These are phyloP conservation scores for Physcomitrium patens DNA, from an alignment of 225 moss, liverwort and hornwort genomes.

Conservation along the genomic window DNA sequence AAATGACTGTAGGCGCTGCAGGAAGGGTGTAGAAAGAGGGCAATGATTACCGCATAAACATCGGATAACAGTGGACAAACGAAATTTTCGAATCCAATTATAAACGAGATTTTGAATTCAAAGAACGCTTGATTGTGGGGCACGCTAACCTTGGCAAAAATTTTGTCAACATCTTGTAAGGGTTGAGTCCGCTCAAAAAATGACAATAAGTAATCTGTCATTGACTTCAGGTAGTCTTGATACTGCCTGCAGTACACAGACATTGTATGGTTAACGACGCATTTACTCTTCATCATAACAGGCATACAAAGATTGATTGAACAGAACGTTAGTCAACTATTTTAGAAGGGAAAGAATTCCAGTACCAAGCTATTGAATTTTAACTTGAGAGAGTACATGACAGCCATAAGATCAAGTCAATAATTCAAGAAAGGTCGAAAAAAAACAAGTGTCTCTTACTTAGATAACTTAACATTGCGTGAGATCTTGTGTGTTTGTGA, in stretches of 20 bases:
- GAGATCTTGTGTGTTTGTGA: slow-evolving; percentile 51
- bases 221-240: slow-evolving; percentile 53
- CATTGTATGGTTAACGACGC: background rate
- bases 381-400: background rate
- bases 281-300: background rate
- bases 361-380: background rate
- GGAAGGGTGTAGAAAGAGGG: background rate
- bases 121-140: background rate
- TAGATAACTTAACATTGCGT: slow-evolving; percentile 56
- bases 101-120: background rate
- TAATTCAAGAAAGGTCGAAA: background rate
- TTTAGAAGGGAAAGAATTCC: background rate
- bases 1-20: background rate
- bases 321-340: background rate
- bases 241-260: slow-evolving; percentile 52
- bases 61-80: background rate
- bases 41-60: background rate
- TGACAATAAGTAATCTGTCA: slow-evolving; percentile 63
- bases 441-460: slow-evolving; percentile 36
- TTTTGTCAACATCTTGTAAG: slow-evolving; percentile 63
- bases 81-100: background rate
- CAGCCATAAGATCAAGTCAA: slow-evolving; percentile 16
- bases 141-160: slow-evolving; percentile 56
- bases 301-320: background rate
- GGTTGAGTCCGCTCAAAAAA: slow-evolving; percentile 78